Evolutionary conservation across 208 protist species (phyloP), one percentile per base, ranked within the genome.

Genomic region (Acanthamoeba culbertsoni): DNA sequence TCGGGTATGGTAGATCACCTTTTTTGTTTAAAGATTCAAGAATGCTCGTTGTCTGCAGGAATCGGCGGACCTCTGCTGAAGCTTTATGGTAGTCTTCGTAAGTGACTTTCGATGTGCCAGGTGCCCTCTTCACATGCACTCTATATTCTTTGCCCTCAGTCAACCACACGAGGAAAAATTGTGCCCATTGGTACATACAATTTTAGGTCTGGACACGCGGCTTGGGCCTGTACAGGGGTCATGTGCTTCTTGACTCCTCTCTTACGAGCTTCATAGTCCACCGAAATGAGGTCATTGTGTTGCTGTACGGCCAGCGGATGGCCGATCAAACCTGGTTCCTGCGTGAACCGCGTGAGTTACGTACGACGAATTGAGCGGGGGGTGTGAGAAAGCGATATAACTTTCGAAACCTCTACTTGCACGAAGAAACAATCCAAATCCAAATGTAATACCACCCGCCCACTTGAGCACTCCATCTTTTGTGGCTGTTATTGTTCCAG

Each of bases 31-130:
- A n/a, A n/a, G n/a, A n/a, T n/a, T n/a, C n/a, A n/a, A n/a, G n/a
- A n/a, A n/a, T n/a, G n/a, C n/a, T n/a, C n/a, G n/a, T 79, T 14
- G 35, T 33, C 18, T 79, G 71, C 35, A 79, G 40, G 4, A 88
- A 48, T 23, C 46, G 12, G 28, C 31, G 79, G 12, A 88, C 45
- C 3, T 20, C 79, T 4, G 79, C 42, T 23, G 48, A 65, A 16
- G 79, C 79, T 23, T 88, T 88, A 8, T 88, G 79, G 51, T 88
- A 88, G 79, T 88, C 79, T 35, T 88, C 79, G 35, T 88, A 88
- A 5, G 79, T 88, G 1, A 88, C 79, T 48, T 88, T 88, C 1
- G 79, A 88, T 28, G 79, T 88, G 8, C 79, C 79, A 3, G 18
- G 46, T 3, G 0, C 31, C 12, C 79, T 14, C 35, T 48, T 6